Evolutionary conservation across 345 rosid species (phyloP).

Genomic region (Lagerstroemia speciosa): DNA sequence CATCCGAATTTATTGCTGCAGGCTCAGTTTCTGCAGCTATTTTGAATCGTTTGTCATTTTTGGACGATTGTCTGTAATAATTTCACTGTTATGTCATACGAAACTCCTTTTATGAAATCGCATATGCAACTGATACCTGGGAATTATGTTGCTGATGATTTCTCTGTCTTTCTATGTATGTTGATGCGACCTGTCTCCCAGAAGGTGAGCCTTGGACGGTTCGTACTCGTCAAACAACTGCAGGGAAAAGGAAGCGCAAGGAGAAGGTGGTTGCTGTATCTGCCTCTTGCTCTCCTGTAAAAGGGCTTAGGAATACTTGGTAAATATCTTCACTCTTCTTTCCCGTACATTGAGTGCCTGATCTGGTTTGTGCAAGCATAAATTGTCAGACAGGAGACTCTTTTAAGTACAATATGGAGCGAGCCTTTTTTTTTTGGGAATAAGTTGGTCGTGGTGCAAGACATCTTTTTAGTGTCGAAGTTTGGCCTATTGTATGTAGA

Average conservation of each 20-base stretch:
- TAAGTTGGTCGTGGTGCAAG: background rate
- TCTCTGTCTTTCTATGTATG: background rate
- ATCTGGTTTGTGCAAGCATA: background rate
- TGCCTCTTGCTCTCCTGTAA: slow-evolving; percentile 18
- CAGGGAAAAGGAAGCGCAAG: slow-evolving; percentile 27
- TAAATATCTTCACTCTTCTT: slow-evolving; percentile 9
- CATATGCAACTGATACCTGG: background rate
- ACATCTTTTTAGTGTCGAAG: background rate
- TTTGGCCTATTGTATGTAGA: background rate
- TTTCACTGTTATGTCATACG: background rate
- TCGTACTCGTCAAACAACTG: slow-evolving; percentile 26
- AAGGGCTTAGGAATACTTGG: slow-evolving; percentile 18
- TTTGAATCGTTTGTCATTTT: background rate
- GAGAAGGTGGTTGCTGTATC: slow-evolving; percentile 23
- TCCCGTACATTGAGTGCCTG: too few species aligned
- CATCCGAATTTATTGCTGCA: background rate
- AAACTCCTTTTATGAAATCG: background rate
- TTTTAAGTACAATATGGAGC: background rate
- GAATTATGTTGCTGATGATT: background rate
- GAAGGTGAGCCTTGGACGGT: slow-evolving; percentile 28
- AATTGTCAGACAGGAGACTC: background rate
- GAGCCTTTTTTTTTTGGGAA: background rate
- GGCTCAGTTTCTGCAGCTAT: background rate
- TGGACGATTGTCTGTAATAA: background rate
- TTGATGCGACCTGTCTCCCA: slow-evolving; percentile 5